Conservation (phyloP, 768 basidiomycete genomes). For the Strobilomyces echinocephalus region DNA sequence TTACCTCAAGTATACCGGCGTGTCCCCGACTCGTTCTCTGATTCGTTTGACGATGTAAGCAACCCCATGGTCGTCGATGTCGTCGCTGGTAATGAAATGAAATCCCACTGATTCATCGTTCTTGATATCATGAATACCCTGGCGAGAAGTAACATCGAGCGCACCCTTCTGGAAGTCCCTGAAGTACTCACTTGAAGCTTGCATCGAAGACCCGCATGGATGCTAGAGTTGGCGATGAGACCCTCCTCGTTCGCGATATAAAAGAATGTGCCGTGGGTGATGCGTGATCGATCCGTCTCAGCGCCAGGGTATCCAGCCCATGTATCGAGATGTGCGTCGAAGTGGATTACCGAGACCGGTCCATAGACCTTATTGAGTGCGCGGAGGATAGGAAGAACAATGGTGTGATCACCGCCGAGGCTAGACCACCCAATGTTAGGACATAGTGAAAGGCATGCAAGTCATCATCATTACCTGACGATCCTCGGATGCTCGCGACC, state of each 20-base stretch:
- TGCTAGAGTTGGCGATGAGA: conserved; percentile 63
- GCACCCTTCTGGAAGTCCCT: not conserved
- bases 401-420: conserved; percentile 85
- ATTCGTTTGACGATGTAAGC: conserved; percentile 67
- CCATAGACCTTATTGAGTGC: conserved; percentile 77
- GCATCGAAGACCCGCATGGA: conserved; percentile 85
- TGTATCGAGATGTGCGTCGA: conserved; percentile 75
- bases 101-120: conserved; percentile 75
- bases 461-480: conserved; percentile 41
- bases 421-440: conserved; percentile 9
- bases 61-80: conserved; percentile 78
- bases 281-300: conserved; percentile 52
- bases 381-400: conserved; percentile 81
- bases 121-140: conserved; percentile 37
- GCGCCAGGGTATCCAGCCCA: conserved; percentile 39
- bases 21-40: conserved; percentile 63
- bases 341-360: conserved; percentile 78
- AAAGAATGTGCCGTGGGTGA: conserved; percentile 88
- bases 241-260: conserved; percentile 74
- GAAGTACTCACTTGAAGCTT: conserved; percentile 51
- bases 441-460: not conserved
- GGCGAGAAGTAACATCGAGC: not conserved
- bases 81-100: conserved; percentile 72
- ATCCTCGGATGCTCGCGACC: conserved; percentile 69
- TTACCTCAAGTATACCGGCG: conserved; percentile 70